Evolutionary conservation across 2,329 filamentous ascomycete species (phyloP).

Genomic region (Colletotrichum tropicale): DNA sequence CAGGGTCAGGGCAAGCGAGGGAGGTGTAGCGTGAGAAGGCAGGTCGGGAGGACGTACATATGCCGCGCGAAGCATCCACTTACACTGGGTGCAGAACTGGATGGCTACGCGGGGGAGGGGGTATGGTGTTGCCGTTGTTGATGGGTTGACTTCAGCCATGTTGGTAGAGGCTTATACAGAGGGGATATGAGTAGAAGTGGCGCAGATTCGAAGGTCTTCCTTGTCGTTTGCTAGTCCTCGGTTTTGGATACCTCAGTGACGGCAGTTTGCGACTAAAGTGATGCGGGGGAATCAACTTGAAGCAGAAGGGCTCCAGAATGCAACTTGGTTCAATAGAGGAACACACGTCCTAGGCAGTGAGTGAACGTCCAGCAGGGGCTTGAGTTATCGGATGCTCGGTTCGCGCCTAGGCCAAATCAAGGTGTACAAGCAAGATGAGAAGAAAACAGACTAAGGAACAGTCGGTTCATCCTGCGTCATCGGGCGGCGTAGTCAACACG

Average conservation of each 20-base stretch:
- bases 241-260: not conserved
- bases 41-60: conserved; percentile 66
- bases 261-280: not conserved
- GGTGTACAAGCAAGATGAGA: not conserved
- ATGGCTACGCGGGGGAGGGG: conserved; percentile 80
- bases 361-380: not conserved
- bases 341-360: not conserved
- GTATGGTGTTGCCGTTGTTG: not conserved
- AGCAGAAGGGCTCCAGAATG: not conserved
- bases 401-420: not conserved
- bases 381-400: not conserved
- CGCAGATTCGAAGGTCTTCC: not conserved
- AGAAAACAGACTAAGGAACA: not conserved
- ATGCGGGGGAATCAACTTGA: not conserved
- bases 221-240: not conserved
- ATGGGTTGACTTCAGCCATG: not conserved
- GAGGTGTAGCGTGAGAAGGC: not conserved
- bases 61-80: conserved; percentile 86
- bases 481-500: not conserved
- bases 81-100: conserved; percentile 91
- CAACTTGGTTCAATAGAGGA: not conserved
- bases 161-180: not conserved
- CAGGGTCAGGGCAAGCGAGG: not conserved
- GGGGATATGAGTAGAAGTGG: not conserved
- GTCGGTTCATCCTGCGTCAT: not conserved